Base-by-base conservation (phyloP, 192 early-diverging fungal species). In the Umbelopsis isabellina region DNA sequence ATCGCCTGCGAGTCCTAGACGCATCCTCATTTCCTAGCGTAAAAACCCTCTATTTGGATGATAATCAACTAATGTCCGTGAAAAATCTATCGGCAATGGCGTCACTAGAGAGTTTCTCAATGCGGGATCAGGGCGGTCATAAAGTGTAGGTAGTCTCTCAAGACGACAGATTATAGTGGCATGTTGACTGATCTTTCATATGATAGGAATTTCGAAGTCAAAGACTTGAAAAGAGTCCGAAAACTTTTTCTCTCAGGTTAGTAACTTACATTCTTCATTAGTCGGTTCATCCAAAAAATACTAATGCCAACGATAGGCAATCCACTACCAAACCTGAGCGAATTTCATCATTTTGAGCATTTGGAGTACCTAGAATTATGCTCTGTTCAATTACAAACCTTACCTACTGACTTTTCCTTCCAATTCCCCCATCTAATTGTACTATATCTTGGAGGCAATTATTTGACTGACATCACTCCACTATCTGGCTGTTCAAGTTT, bases 361-460 rank as follows among this genome's bases (percentile, higher is more conserved):
- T 71, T 85, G n/a, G 77, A 82, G 45, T 85, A 85, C 37, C 46
- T 85, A 4, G 83, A 85, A 69, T 46, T 85, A 20, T 80, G 79
- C 55, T 74, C 83, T 2, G 67, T 75, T 15, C 75, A 78, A 49
- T 55, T 85, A 11, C 72, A 79, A 16, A 76, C 74, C 51, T 46
- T 85, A 30, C 83, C 83, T 4, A 11, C 66, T 9, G 68, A 75
- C 4, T 82, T 85, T 72, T 74, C 73, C 8, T 50, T 69, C 13
- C 51, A 75, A 18, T 71, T 85, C 48, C 83, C 83, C 4, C 78
- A 80, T 44, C 75, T 85, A 10, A 53, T 69, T 11, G 70, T 75
- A 0, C 44, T 85, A 9, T 79, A 85, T 45, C 61, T 85, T 37
- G 76, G 74, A n/a, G 75, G 74, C 10, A 85, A 85, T 41, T 72